phyloP scores from a whole-genome alignment of 31 red algal genomes.

The Asparagopsis taxiformis region DNA sequence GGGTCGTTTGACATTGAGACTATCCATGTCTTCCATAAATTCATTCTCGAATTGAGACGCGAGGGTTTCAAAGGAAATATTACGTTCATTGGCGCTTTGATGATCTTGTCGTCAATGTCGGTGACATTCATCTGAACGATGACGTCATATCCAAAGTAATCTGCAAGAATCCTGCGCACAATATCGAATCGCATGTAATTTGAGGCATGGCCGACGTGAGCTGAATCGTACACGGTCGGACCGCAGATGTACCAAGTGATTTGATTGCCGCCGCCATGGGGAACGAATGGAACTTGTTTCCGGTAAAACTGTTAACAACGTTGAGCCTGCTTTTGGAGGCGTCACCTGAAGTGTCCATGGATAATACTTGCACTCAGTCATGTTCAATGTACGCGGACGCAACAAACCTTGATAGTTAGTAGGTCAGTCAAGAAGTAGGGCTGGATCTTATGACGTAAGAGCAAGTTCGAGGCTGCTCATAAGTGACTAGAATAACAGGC shows the following conservation, averaged over 20 bases:
- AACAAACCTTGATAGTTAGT: too few species aligned
- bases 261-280: slow-evolving; percentile 17
- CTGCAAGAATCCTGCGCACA: slow-evolving; percentile 81
- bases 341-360: slow-evolving; percentile 55
- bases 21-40: slow-evolving; percentile 92
- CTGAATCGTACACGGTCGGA: slow-evolving; percentile 96
- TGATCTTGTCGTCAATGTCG: slow-evolving; percentile 99
- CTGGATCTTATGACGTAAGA: too few species aligned
- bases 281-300: slow-evolving; percentile 64
- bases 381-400: not conserved
- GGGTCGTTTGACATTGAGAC: slow-evolving; percentile 77
- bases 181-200: slow-evolving; percentile 97
- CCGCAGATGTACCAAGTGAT: slow-evolving; percentile 98
- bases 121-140: slow-evolving; percentile 97
- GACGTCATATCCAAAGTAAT: slow-evolving; percentile 88
- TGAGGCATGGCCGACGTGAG: slow-evolving; percentile 96
- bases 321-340: slow-evolving; percentile 34
- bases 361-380: slow-evolving; percentile 6
- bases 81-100: slow-evolving; percentile 76
- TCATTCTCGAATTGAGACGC: slow-evolving; percentile 75
- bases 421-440: too few species aligned
- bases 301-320: slow-evolving; percentile 79
- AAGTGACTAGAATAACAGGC: too few species aligned
- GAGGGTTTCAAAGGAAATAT: slow-evolving; percentile 58
- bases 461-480: too few species aligned